Evolutionary conservation across 345 rosid species (phyloP).

Genomic region (Heritiera fomes): DNA sequence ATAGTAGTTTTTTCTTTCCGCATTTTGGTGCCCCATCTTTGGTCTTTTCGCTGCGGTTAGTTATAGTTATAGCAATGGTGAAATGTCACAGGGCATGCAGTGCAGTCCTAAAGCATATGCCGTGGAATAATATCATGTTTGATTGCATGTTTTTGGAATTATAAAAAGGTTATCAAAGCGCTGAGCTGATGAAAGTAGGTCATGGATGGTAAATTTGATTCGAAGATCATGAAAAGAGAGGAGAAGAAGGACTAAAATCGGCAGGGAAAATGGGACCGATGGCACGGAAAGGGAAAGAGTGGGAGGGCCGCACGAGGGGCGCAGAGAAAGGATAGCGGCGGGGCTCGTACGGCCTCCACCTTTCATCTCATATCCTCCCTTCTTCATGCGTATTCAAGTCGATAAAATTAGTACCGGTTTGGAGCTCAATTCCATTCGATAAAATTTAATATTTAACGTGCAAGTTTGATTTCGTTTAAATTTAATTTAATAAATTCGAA

Average conservation of each 20-base stretch:
- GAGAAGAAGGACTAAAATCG: background rate
- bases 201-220: background rate
- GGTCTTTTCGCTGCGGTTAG: background rate
- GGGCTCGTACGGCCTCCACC: background rate
- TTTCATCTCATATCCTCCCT: background rate
- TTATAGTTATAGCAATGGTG: background rate
- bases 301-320: slow-evolving; percentile 46
- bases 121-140: background rate
- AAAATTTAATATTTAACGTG: no score
- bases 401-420: no score
- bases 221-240: background rate
- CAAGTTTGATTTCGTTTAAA: no score
- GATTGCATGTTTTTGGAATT: background rate
- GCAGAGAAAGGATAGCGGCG: slow-evolving; percentile 11
- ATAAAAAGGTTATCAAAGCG: slow-evolving; percentile 6
- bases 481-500: no score
- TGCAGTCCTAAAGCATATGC: no score
- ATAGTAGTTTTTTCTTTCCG: background rate
- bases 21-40: slow-evolving; percentile 16
- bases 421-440: no score
- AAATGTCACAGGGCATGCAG: background rate
- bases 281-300: background rate
- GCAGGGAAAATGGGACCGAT: background rate
- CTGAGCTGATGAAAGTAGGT: background rate
- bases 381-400: no score